phyloP scores from a whole-genome alignment of 805 yeast genomes.

The Lachancea sp. region DNA sequence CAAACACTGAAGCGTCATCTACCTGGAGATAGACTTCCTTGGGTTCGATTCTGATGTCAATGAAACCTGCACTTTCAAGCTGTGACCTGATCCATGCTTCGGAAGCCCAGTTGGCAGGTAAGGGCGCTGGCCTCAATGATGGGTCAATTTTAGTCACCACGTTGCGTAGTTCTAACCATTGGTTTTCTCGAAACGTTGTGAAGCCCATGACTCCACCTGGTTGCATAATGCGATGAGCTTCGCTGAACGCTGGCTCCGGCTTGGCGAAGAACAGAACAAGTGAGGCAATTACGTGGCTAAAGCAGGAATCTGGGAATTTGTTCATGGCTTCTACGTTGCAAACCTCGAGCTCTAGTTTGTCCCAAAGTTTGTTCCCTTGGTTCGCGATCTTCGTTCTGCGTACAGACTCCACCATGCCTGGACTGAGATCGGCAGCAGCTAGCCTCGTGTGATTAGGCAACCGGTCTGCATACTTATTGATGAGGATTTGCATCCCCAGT shows the following conservation, averaged over 20 bases:
- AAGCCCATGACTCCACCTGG: slow-evolving; percentile 4
- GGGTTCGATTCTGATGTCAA: background rate
- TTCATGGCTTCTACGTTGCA: slow-evolving; percentile 2
- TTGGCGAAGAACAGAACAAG: slow-evolving; percentile 2
- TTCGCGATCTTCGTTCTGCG: background rate
- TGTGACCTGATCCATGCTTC: background rate
- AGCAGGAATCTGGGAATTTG: background rate
- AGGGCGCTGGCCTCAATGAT: background rate
- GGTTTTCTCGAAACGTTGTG: slow-evolving; percentile 1
- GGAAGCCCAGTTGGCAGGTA: slow-evolving; percentile 2
- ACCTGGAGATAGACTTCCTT: background rate
- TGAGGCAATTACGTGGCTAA: slow-evolving; percentile 6
- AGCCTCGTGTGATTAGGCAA: background rate
- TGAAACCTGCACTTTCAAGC: background rate
- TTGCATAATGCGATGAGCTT: slow-evolving; percentile 1
- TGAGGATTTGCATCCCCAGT: background rate
- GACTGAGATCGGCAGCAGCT: slow-evolving; percentile 5
- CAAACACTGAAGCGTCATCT: background rate
- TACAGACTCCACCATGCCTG: slow-evolving; percentile 3
- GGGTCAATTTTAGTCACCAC: background rate
- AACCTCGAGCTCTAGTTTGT: background rate
- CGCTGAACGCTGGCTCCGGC: slow-evolving; percentile 4
- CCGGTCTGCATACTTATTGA: background rate
- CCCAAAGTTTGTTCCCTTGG: background rate
- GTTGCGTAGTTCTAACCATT: background rate